Base-by-base conservation (phyloP, 495 filamentous ascomycete genomes). In the Apodospora peruviana region DNA sequence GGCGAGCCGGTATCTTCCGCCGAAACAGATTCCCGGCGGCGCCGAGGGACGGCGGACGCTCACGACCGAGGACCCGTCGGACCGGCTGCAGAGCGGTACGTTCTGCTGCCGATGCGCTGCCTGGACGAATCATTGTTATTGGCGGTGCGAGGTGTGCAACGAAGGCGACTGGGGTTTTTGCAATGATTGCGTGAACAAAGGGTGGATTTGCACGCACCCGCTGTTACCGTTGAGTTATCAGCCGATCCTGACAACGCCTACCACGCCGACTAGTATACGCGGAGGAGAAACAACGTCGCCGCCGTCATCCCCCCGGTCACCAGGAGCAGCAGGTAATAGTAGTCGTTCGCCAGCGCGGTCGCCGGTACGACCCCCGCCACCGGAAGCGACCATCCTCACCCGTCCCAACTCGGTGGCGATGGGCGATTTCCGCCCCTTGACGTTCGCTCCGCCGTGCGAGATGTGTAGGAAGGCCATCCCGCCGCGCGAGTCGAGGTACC, bases 111-210 rank as follows among this genome's bases (percentile, higher is more conserved):
- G 78, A 35, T 96, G 90, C 58, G 66, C 72, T n/a, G 72, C 77
- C 0, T 82, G 78, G 64, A 73, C 87, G 0, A 88, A 93, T 50
- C 76, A 83, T 19, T 88, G 85, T 60, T 90, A 84, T 60, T 96
- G 89, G 90, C 79, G 84, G 49, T 96, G 90, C 64, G 79, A 80
- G 46, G 55, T 72, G 32, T 96, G 90, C 66, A 94, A 95, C 56
- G 84, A 91, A 45, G 90, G 87, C 21, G 89, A 90, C 57, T 96
- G 90, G 90, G 90, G 90, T 1, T 95, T 87, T 57, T 96, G 90
- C 67, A 84, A 85, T 50, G 59, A 66, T 47, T 96, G 90, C 59
- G 87, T 95, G 22, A 88, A 87, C 39, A 80, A 81, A 63, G 87
- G 83, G 11, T 73, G 73, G 37, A 82, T 80, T 53, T 96, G 90